Base-by-base conservation (phyloP, 768 basidiomycete species). In the Termitomyces sp. region DNA sequence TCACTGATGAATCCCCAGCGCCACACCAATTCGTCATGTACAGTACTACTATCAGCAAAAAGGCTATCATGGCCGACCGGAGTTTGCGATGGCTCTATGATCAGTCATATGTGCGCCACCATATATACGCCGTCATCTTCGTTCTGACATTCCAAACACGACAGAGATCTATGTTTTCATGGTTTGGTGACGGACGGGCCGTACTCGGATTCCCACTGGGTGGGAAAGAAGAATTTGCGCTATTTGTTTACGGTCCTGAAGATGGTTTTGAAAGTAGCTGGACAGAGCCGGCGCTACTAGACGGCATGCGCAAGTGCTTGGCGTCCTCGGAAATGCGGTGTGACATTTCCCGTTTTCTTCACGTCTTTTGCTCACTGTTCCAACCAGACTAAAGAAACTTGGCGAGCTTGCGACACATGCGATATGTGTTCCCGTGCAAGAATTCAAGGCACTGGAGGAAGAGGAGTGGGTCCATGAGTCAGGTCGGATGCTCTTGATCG, bases 391-490 rank as follows among this genome's bases (percentile, higher is more conserved):
- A 47, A 37, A 42, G 5, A 57, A 55, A 39, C 54, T 60, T 22
- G 69, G 71, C 27, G 59, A 73, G 51, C 59, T 79, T 27, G 72
- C 71, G 5, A 58, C 67, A 1, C 58, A 71, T 2, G 70, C 73
- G 0, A 57, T 66, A 10, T 76, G 77, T 46, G 61, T 77, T 9
- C 73, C 73, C 0, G 69, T 81, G 0, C 68, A 72, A 22, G 68
- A 76, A 13, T 70, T 77, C 22, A 60, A 67, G 4, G 69, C 73
- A 13, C 64, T 81, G n/a, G 79, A 82, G 47, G 73, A 79, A n/a
- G 79, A 82, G 49, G 73, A 79, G 39, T 84, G 82, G 84, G 75
- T 79, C 1, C 78, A 84, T 57, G 67, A 69, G 29, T 70, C 69
- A 34, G 79, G 79, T 5, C 70, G 72, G 20, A 64, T 79, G 55